phyloP scores from a whole-genome alignment of 163 green algal genomes.

The Trebouxia gelatinosa region DNA sequence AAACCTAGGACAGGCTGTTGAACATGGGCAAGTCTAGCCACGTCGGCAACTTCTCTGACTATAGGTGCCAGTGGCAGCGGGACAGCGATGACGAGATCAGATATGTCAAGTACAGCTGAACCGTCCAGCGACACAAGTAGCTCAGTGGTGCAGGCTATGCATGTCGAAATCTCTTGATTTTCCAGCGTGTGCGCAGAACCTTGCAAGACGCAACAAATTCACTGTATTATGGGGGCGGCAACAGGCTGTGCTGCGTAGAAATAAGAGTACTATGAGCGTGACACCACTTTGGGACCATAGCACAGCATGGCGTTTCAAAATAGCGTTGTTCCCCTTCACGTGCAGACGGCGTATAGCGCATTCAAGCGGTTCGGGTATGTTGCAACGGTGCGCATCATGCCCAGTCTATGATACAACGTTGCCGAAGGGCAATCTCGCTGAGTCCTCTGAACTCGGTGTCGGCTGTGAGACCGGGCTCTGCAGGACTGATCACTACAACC shows the following conservation, averaged over 20 bases:
- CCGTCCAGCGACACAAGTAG: no score
- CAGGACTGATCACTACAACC: background rate
- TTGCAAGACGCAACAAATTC: no score
- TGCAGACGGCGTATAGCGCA: constrained; percentile 10
- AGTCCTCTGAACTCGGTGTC: background rate
- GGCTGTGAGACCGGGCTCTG: background rate
- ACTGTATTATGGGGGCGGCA: background rate
- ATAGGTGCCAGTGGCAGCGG: background rate
- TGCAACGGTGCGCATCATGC: background rate
- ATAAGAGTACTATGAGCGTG: background rate
- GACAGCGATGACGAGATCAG: background rate
- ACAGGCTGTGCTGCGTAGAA: background rate
- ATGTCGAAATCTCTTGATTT: no score
- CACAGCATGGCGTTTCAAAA: no score
- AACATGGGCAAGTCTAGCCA: no score
- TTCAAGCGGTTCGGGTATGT: background rate
- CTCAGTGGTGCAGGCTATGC: no score
- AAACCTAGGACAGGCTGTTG: background rate
- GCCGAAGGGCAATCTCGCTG: background rate
- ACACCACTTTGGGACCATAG: background rate
- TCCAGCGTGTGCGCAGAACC: no score
- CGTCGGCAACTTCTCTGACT: background rate
- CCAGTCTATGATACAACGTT: constrained; percentile 8
- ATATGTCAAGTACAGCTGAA: no score
- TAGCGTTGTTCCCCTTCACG: no score